Evolutionary conservation across 169 alveolate genomes (phyloP), one percentile per base, ranked within the genome.

Genomic region (Eimeria acervulina): DNA sequence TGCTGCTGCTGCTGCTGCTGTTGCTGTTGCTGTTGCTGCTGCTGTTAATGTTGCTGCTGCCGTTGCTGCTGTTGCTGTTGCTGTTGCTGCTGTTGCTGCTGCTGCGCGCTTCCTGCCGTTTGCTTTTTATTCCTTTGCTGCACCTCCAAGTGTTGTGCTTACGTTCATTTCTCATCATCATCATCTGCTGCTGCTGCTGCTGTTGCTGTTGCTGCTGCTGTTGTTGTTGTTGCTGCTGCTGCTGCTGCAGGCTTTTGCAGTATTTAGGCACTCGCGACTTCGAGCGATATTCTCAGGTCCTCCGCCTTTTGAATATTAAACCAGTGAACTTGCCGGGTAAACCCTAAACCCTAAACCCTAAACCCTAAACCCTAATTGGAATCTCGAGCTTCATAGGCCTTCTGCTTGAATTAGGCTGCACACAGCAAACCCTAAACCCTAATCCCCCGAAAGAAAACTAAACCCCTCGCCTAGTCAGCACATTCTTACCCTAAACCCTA

Each of bases 311-410:
- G 36, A 55, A 83, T 44, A 15, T 83, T 28, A 83, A 83, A 36
- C 91, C 91, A 33, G 91, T 83, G 10, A 33, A 17, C 91, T 42
- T 83, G 31, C 91, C 91, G 8, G 91, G 91, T 83, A 72, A 72
- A 36, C 26, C 83, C 83, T 72, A 36, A 72, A 72, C 74, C 74
- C 74, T 61, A 61, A 61, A 61, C 74, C 74, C 74, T 61, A 61
- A 61, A 61, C 74, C 74, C 74, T 61, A 61, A 31, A 13, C 42
- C 83, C 47, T 72, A 38, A 19, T 33, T 31, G 4, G 44, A 2
- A 33, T 66, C n/a, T 15, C 10, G 78, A 13, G 38, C 10, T n/a
- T 66, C 33, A 66, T 8, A 7, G 78, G 7, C n/a, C 7, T 26
- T 12, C 78, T 21, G 78, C 78, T 7, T 7, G 78, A 33, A 8